Evolutionary conservation across 306 rosid species (phyloP).

Genomic region (Rosa lucieae): DNA sequence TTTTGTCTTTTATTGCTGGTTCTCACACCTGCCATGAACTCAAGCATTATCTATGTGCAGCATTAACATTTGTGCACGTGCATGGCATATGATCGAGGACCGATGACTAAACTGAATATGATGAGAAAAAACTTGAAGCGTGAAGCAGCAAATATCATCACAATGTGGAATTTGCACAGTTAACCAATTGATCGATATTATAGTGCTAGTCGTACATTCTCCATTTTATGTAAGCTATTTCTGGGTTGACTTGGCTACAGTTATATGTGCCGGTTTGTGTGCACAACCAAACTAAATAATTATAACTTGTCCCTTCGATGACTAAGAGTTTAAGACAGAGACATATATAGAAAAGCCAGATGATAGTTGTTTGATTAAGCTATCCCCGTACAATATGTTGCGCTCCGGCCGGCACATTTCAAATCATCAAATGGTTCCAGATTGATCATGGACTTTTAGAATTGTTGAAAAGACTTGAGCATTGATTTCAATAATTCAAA

Average conservation of each 20-base stretch:
- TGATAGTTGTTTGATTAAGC: neutral
- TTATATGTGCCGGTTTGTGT: neutral
- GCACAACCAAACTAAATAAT: neutral
- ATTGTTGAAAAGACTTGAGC: neutral
- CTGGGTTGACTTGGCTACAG: neutral
- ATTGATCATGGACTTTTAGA: neutral
- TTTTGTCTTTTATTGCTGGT: too few species aligned
- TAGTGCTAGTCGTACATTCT: neutral
- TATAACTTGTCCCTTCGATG: neutral
- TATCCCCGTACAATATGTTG: too few species aligned
- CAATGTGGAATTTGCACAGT: neutral
- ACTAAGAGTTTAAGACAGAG: neutral
- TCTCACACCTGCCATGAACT: too few species aligned
- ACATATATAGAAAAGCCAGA: neutral
- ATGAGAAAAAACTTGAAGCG: too few species aligned
- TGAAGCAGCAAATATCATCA: neutral
- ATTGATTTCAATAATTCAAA: neutral
- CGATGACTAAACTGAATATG: too few species aligned
- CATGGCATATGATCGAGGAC: too few species aligned
- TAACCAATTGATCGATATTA: neutral
- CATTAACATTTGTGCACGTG: too few species aligned
- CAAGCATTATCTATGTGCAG: too few species aligned
- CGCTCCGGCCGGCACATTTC: neutral
- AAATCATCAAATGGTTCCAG: neutral
- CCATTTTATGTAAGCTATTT: neutral